Conservation (phyloP, 495 filamentous ascomycete species). For the Emericellopsis terricola region DNA sequence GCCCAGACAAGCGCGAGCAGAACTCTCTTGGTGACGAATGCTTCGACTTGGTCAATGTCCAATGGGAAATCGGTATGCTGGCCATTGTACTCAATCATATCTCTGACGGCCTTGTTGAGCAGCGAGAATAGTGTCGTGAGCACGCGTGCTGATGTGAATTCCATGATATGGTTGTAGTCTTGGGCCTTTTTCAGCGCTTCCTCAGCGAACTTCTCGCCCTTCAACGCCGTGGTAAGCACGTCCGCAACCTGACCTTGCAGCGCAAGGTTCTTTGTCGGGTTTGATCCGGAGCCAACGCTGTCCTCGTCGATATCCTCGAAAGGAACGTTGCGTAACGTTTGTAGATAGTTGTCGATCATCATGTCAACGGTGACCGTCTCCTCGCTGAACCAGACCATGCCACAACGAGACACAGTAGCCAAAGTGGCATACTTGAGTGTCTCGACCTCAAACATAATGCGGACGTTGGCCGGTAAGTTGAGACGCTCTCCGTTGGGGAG, state of each 20-base stretch:
- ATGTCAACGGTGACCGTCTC: slow-evolving; percentile 86
- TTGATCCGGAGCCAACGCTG: slow-evolving; percentile 60
- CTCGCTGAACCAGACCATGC: slow-evolving; percentile 99
- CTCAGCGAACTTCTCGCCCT: slow-evolving; percentile 56
- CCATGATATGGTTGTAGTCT: slow-evolving; percentile 89
- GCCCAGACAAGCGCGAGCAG: slow-evolving; percentile 86
- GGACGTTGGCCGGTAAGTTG: slow-evolving; percentile 81
- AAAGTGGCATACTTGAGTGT: slow-evolving; percentile 95
- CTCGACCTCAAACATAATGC: slow-evolving; percentile 99
- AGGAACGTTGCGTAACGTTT: slow-evolving; percentile 55
- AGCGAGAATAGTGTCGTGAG: slow-evolving; percentile 90
- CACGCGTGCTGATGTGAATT: slow-evolving; percentile 77
- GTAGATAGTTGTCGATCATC: slow-evolving; percentile 84
- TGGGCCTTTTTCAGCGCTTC: slow-evolving; percentile 59
- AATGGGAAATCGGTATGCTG: slow-evolving; percentile 90
- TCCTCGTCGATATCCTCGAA: slow-evolving; percentile 96
- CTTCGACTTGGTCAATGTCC: slow-evolving; percentile 72
- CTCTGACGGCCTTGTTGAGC: slow-evolving; percentile 79
- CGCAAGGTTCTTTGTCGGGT: slow-evolving; percentile 53
- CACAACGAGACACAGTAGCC: slow-evolving; percentile 93
- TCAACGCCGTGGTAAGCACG: slow-evolving; percentile 56
- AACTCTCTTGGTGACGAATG: slow-evolving; percentile 81
- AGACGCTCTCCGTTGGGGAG: slow-evolving; percentile 95
- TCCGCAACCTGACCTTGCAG: slow-evolving; percentile 61
- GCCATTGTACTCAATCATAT: slow-evolving; percentile 85